Base-by-base conservation (phyloP, 306 rosid genomes). In the Vicia sativa region DNA sequence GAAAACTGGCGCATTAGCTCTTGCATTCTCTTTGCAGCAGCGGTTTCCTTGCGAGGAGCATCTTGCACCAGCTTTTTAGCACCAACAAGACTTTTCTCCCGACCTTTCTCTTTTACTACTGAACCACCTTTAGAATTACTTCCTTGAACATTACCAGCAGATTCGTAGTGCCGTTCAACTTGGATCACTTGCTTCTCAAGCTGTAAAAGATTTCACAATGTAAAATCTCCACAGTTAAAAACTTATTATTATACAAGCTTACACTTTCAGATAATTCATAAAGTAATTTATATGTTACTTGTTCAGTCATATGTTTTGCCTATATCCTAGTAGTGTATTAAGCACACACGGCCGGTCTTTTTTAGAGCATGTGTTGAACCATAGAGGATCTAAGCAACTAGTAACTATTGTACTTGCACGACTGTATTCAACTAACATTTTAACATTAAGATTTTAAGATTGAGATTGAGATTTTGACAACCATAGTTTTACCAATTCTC, bases 11-110 rank as follows among this genome's bases (percentile, higher is more conserved):
- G 86, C 81, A 90, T 87, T n/a, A 90, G 92, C 67, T 84, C 92
- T 63, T 82, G 92, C 97, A 87, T 90, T 83, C 97, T 84, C 90
- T 80, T 87, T 58, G 82, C 74, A 64, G 95, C 83, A 75, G 84
- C 87, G 29, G 84, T 88, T 84, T 87, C 91, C 54, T 69, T 81
- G 26, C 62, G 63, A 1, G 77, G 37, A 58, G 86, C 86, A 23
- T 87, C 91, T 44, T 77, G 88, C 58, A 73, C 74, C 55, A 72
- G 87, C 88, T 72, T 87, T 74, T 79, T 88, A 13, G 77, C 46
- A 62, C 81, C 76, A 18, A 75, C 76, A 34, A 82, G 52, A 68
- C 68, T 81, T 74, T 74, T 87, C 31, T 85, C 96, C 66, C 79
- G 71, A 12, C 81, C 83, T 55, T 83, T 85, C 38, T 87, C 95